Percentiles rank a stretch among this genome's conserved stretches.
These are phyloP conservation scores for Escallonia herrerae DNA, from an alignment of 129 eudicot species.

Conservation along the genomic window DNA sequence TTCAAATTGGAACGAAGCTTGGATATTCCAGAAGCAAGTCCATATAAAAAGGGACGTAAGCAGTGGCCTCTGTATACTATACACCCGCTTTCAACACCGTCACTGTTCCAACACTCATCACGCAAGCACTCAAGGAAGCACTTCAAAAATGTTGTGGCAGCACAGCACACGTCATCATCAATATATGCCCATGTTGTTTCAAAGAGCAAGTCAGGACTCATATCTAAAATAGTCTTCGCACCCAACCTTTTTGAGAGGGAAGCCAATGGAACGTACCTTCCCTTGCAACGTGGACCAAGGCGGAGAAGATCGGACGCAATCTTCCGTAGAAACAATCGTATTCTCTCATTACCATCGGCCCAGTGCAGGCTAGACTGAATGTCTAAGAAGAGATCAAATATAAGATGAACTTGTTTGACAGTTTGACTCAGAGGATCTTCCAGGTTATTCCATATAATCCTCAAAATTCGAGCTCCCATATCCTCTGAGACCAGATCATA, in stretches of 20 bases:
- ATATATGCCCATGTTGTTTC: conserved; percentile 68
- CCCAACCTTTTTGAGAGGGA: conserved; percentile 86
- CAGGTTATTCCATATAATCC: conserved; percentile 89
- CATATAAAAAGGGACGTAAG: conserved; percentile 63
- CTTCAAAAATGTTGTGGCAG: conserved; percentile 76
- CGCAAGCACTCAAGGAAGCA: conserved; percentile 89
- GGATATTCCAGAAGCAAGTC: conserved; percentile 76
- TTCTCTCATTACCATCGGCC: conserved; percentile 48
- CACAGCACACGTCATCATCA: conserved; percentile 98
- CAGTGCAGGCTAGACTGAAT: conserved; percentile 65
- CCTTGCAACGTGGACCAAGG: conserved; percentile 94
- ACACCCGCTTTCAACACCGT: conserved; percentile 79
- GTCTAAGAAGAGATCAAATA: conserved; percentile 83
- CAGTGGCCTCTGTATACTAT: conserved; percentile 52
- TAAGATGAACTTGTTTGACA: conserved; percentile 97
- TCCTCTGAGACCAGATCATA: conserved; percentile 55
- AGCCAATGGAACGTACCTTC: conserved; percentile 88
- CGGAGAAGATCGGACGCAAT: conserved; percentile 73
- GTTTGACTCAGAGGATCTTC: conserved; percentile 96
- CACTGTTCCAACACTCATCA: conserved; percentile 81
- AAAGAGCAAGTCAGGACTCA: conserved; percentile 69
- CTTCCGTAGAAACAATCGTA: conserved; percentile 41
- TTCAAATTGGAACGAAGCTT: conserved; percentile 84
- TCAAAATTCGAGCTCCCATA: conserved; percentile 59
- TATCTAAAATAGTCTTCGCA: conserved; percentile 52